Evolutionary conservation across 2,329 filamentous ascomycete species (phyloP).

Genomic region (Aureobasidium sp.): DNA sequence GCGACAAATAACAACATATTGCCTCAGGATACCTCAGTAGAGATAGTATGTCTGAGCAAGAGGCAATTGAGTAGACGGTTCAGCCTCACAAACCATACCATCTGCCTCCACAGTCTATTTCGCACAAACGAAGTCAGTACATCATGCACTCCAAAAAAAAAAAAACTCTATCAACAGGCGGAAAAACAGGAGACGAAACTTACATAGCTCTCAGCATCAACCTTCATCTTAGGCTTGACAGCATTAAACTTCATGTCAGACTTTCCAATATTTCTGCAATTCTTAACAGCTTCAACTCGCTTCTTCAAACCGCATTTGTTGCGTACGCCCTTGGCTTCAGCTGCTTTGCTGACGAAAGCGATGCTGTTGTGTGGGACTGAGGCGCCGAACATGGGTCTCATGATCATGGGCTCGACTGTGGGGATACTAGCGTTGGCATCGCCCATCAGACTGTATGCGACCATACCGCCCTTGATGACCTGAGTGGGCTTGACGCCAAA

Average conservation of each 20-base stretch:
- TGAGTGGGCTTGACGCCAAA: conserved; percentile 80
- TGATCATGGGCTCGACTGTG: conserved; percentile 74
- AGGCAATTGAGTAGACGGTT: conserved; percentile 62
- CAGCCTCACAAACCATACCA: conserved; percentile 63
- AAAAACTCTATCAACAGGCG: too few relatives aligned
- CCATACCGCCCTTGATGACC: conserved; percentile 82
- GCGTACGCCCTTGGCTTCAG: conserved; percentile 58
- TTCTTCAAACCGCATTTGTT: conserved; percentile 68
- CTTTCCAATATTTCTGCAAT: conserved; percentile 69
- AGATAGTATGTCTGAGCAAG: conserved; percentile 71
- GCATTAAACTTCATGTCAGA: conserved; percentile 87
- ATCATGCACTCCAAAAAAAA: not conserved
- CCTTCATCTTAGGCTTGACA: conserved; percentile 73
- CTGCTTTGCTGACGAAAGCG: conserved; percentile 72
- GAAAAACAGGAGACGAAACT: conserved; percentile 21
- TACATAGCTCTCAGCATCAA: conserved; percentile 82
- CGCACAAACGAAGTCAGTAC: conserved; percentile 14
- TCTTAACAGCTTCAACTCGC: conserved; percentile 68
- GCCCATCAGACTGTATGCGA: conserved; percentile 71
- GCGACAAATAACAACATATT: not conserved
- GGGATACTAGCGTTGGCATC: conserved; percentile 60
- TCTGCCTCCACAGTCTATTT: conserved; percentile 67
- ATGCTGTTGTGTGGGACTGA: conserved; percentile 64
- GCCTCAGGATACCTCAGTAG: conserved; percentile 36
- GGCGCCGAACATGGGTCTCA: conserved; percentile 78